Evolutionary conservation across 176 grass and related monocot genomes (phyloP), one percentile per base, ranked within the genome.

Genomic region (Aegilops bicornis): DNA sequence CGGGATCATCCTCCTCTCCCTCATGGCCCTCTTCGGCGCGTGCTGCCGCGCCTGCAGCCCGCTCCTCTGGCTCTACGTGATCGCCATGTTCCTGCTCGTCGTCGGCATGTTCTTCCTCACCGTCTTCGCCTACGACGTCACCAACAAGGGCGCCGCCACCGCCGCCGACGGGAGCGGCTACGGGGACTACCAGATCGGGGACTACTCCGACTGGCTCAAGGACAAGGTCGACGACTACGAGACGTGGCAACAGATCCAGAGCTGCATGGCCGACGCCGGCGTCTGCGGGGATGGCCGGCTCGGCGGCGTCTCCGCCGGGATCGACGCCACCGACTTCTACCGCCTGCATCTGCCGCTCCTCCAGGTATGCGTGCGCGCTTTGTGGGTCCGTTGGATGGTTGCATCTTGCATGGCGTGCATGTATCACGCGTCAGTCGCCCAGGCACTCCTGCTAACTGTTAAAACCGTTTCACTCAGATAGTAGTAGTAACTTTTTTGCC

Each of bases 141-240:
- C 94, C 36, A 93, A 91, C 74, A 90, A 63, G 82, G 89, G 85
- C 76, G 84, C 83, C 29, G 89, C 87, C 62, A 42, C 23, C 29
- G 94, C 68, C 14, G 76, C 87, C 30, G 71, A 82, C 27, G 87
- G 91, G 24, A 45, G 23, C 36, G 94, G 91, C 33, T 89, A 88
- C 73, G 88, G 90, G 20, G 87, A 88, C 10, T 91, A 93, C 81
- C 86, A 85, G 59, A 76, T 96, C 74, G 85, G 87, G 4, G 91
- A 96, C 77, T 96, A 96, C 88, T 93, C 94, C 27, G 82, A 82
- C 37, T 96, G 94, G 94, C 83, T 96, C 30, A 89, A 80, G 77
- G 74, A 75, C 79, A 78, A 65, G 68, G 79, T 96, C 16, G 19
- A 14, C 61, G 82, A 93, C 72, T 91, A 88, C 66, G 80, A 91